Percentiles rank a stretch among this genome's conserved stretches.
phyloP scores from a whole-genome alignment of 2,329 filamentous ascomycete species.

The Aphanoascus verrucosus region DNA sequence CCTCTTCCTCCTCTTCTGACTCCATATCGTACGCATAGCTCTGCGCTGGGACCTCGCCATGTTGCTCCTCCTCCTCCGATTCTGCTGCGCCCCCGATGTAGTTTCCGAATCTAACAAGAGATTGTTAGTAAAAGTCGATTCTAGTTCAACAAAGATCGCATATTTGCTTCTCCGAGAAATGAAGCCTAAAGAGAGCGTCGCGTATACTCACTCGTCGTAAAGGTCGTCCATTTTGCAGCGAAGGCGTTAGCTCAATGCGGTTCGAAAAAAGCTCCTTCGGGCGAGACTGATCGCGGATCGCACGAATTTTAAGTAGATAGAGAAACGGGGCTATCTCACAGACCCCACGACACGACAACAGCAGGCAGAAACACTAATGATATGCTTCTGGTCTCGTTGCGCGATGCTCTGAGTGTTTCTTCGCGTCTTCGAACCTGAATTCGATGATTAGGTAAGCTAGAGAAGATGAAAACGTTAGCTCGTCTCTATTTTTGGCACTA shows the following conservation, averaged over 20 bases:
- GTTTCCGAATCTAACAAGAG: constrained; percentile 69
- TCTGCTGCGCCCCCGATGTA: constrained; percentile 90
- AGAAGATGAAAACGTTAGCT: no score
- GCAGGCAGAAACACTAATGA: background rate
- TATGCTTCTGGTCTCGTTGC: background rate
- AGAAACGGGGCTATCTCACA: background rate
- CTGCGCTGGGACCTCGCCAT: constrained; percentile 63
- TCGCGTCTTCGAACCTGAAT: background rate
- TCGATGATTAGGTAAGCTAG: background rate
- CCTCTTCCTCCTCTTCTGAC: constrained; percentile 49
- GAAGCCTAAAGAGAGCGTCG: background rate
- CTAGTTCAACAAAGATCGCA: constrained; percentile 16
- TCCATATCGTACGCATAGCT: constrained; percentile 70
- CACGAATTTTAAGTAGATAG: background rate
- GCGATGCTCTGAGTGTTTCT: background rate
- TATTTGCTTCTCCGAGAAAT: background rate
- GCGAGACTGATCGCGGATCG: background rate
- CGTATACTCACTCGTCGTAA: constrained; percentile 68
- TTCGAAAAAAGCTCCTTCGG: background rate
- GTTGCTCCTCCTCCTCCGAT: constrained; percentile 74
- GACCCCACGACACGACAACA: background rate
- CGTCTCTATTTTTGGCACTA: background rate
- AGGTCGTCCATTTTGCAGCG: constrained; percentile 69
- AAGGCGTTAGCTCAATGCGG: background rate
- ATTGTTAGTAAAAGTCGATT: constrained; percentile 14